Base-by-base conservation (phyloP, 228 moss, liverwort and hornwort genomes). In the Sphagnum fallax region DNA sequence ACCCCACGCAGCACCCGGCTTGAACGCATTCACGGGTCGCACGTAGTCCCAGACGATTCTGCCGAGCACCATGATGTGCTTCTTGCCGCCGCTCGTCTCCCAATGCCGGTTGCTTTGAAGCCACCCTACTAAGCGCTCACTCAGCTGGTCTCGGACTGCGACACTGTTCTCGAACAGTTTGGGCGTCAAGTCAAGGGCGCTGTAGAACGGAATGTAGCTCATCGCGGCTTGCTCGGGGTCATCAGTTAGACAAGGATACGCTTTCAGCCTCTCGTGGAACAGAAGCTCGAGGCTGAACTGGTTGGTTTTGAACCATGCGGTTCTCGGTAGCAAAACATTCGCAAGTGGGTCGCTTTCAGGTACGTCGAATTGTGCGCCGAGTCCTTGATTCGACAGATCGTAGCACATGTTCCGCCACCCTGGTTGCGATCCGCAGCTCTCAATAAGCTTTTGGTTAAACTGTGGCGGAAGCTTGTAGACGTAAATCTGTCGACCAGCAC, bases 221-320 rank as follows among this genome's bases (percentile, higher is more conserved):
- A 75, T 80, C 55, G 75, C 61, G 6, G 95, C 92, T 5, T 64
- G 59, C 5, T 79, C 75, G 61, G 79, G 87, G 2, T 60, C 63
- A 10, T 67, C 8, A 1, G 89, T 83, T 18, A 79, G 64, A 16
- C 92, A 95, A 10, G 89, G 85, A 49, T 85, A 70, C 6, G 66
- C 49, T 78, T 74, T 60, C 75, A 95, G 57, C 67, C 90, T 74
- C 66, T 82, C 70, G 47, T 95, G 90, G 69, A 92, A 92, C 75
- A 88, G 88, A 53, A 88, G 67, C 78, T 95, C 92, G 72, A 95
- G 66, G 52, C 84, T 75, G 51, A 90, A 90, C 71, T 92, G 95
- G 88, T 90, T 90, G 4, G 95, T 88, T 60, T 87, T 90, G 70
- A 74, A 72, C 94, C 94, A 94, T 50, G 71, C 60, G 50, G 49